Evolutionary conservation across 2,329 filamentous ascomycete species (phyloP), one percentile per base, ranked within the genome.

Genomic region (Metarhizium robertsii): DNA sequence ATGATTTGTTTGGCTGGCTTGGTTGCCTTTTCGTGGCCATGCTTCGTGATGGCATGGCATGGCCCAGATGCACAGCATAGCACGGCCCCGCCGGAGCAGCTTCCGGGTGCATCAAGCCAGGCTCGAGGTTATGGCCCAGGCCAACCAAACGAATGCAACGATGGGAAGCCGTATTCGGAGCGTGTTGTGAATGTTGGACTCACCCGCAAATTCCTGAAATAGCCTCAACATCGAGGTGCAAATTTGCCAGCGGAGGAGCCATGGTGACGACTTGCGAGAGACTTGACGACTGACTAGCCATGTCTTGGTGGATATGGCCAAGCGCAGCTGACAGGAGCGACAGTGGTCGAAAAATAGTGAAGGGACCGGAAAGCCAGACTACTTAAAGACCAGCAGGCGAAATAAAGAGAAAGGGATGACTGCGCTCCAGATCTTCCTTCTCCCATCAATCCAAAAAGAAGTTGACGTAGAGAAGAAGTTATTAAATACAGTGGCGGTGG

Each of bases 201-300:
- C 71, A 88, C 86, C 87, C 92, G 73, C 87, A 91, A 64, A 96
- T 96, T 54, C 92, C 92, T 63, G 90, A 95, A 65, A 96, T 85
- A 58, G 92, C 91, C 67, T 94, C 89, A 58, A 96, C 85, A 69
- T 96, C 88, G 62, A 96, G 78, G 70, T 88, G 86, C 59, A 83
- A 69, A n/a, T 74, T 76, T 42, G 66, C 73, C 20, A 79, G 79
- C 4, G 80, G 79, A 52, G 80, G 80, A 52, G 75, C 78, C 79
- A 82, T 82, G 63, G 60, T 55, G 52, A 30, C 43, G 18, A 38
- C 25, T 13, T 40, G 36, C 8, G 13, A 11, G 20, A 6, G 29
- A 11, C 52, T 25, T 25, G 36, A 16, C 13, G 14, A 40, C 11
- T 25, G 25, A 25, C 25, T 25, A 13, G 5, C 8, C 38, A 40